These are phyloP conservation scores for Naganishia sp. DNA, from an alignment of 1,284 basidiomycete genomes.

Conservation along the genomic window DNA sequence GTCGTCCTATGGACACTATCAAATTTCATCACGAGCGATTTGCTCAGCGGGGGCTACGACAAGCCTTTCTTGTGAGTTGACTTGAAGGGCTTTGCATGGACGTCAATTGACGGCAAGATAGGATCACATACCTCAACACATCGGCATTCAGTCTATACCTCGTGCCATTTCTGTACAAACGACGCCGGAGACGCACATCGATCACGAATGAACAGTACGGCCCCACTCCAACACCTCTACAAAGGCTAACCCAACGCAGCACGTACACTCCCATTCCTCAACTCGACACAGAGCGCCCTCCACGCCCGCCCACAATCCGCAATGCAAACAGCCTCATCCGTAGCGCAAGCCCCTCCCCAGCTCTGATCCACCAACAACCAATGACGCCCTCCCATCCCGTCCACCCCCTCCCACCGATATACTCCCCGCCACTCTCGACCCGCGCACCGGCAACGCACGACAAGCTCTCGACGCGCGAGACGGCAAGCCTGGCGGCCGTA, in stretches of 20 bases:
- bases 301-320: conserved; percentile 5
- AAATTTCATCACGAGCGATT: conserved; percentile 34
- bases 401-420: conserved; percentile 22
- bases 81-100: neutral
- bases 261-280: conserved; percentile 1
- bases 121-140: conserved; percentile 55
- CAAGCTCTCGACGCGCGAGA: conserved; percentile 67
- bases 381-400: neutral
- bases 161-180: conserved; percentile 63
- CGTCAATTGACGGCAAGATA: conserved; percentile 29
- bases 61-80: conserved; percentile 53
- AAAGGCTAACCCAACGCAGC: neutral
- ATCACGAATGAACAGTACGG: conserved; percentile 29
- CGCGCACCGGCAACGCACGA: neutral
- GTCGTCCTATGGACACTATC: conserved; percentile 33
- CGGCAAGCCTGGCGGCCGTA: conserved; percentile 69
- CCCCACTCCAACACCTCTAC: neutral
- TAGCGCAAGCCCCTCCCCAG: conserved; percentile 33
- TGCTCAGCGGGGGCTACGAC: conserved; percentile 41
- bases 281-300: conserved; percentile 29
- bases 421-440: neutral
- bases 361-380: conserved; percentile 23
- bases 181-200: conserved; percentile 26
- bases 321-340: conserved; percentile 34
- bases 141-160: conserved; percentile 86